A percentile compares a stretch with the other conserved stretches of the same genome.
phyloP scores from a whole-genome alignment of 495 filamentous ascomycete genomes.

The Tirmania nivea region DNA sequence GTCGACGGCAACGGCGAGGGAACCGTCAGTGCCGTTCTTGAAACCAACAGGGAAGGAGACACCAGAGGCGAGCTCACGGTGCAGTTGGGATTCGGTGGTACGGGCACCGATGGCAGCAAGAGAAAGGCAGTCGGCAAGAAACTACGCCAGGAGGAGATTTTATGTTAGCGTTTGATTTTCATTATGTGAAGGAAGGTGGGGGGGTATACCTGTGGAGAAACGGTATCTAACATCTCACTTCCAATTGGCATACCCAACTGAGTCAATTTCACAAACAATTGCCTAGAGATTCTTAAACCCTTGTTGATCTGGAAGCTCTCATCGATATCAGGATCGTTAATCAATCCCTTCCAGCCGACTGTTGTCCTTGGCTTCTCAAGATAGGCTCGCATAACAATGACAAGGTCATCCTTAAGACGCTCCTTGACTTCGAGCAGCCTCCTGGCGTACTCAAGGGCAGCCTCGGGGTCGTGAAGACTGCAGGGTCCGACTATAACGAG shows the following conservation, averaged over 20 bases:
- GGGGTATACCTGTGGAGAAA: slow-evolving; percentile 48
- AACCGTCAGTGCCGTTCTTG: slow-evolving; percentile 98
- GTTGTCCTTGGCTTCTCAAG: slow-evolving; percentile 98
- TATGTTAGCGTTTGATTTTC: background rate
- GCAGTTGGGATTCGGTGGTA: slow-evolving; percentile 92
- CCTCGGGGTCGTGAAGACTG: slow-evolving; percentile 84
- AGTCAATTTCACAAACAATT: slow-evolving; percentile 82
- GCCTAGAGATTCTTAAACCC: slow-evolving; percentile 65
- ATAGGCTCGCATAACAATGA: slow-evolving; percentile 94
- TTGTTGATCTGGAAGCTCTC: slow-evolving; percentile 98
- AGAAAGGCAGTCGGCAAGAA: slow-evolving; percentile 84
- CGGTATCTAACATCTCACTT: slow-evolving; percentile 93
- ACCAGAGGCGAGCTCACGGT: slow-evolving; percentile 88
- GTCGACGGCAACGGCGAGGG: slow-evolving; percentile 80
- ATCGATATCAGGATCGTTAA: slow-evolving; percentile 97
- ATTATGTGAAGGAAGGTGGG: background rate
- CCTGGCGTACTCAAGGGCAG: slow-evolving; percentile 66
- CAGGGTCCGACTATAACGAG: slow-evolving; percentile 89
- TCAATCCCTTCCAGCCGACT: slow-evolving; percentile 96
- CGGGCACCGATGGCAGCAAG: slow-evolving; percentile 88
- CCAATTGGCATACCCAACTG: slow-evolving; percentile 76
- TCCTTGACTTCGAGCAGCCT: slow-evolving; percentile 52
- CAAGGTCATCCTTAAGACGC: slow-evolving; percentile 60
- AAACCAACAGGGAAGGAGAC: slow-evolving; percentile 95
- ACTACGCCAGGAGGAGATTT: slow-evolving; percentile 25